These are phyloP conservation scores for Mycena indigotica DNA, from an alignment of 768 basidiomycete genomes.

Conservation along the genomic window DNA sequence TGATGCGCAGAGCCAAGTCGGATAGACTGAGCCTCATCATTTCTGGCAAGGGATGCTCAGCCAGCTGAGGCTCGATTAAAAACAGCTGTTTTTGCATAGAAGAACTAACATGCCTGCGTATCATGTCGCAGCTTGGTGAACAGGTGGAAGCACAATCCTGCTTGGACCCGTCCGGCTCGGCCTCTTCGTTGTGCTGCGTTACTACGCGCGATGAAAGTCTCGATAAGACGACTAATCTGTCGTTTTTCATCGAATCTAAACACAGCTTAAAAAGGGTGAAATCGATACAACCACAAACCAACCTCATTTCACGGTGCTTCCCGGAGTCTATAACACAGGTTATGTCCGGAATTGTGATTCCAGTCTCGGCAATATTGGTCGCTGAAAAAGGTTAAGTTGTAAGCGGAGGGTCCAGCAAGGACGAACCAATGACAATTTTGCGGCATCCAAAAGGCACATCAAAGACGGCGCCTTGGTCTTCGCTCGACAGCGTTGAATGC, in stretches of 20 bases:
- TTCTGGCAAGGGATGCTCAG: conserved; percentile 89
- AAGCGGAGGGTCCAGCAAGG: conserved; percentile 7
- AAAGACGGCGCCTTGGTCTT: conserved; percentile 89
- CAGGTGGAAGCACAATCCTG: conserved; percentile 91
- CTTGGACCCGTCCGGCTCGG: conserved; percentile 87
- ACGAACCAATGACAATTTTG: conserved; percentile 90
- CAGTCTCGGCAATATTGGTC: conserved; percentile 94
- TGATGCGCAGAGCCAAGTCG: conserved; percentile 87
- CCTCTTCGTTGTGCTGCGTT: conserved; percentile 90
- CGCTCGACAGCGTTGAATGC: conserved; percentile 91
- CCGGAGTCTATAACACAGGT: conserved; percentile 95
- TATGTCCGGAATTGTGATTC: conserved; percentile 97
- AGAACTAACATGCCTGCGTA: conserved; percentile 55
- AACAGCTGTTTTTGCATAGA: not conserved
- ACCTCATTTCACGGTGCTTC: conserved; percentile 94
- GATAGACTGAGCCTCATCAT: conserved; percentile 93
- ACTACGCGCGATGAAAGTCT: conserved; percentile 89
- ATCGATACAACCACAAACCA: not conserved
- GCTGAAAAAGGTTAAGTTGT: conserved; percentile 43
- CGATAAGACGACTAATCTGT: conserved; percentile 87
- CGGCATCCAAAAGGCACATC: conserved; percentile 80
- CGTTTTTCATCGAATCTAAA: conserved; percentile 93
- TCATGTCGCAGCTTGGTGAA: conserved; percentile 90
- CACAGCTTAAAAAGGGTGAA: not conserved
- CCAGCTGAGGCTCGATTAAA: conserved; percentile 56